Evolutionary conservation across 805 yeast genomes (phyloP).

Genomic region (Candida ficus): DNA sequence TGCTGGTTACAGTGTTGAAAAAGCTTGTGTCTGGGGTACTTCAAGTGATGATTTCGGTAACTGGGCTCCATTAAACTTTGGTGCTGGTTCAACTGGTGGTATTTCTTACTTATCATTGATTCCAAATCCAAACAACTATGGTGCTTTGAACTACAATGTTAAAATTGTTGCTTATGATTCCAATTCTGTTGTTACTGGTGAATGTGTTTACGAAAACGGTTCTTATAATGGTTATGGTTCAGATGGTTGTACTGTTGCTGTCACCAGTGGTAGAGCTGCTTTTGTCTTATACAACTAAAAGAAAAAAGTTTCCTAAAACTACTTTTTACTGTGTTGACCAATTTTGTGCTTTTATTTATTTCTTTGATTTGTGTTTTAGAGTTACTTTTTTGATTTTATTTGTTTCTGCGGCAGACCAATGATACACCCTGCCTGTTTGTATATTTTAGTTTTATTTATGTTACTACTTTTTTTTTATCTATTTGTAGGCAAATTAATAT

Average conservation of each 20-base stretch:
- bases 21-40: slow-evolving; percentile 94
- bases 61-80: slow-evolving; percentile 96
- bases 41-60: slow-evolving; percentile 81
- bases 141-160: slow-evolving; percentile 63
- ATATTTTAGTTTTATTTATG: no score
- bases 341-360: no score
- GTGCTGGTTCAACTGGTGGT: slow-evolving; percentile 73
- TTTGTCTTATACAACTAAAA: slow-evolving; percentile 50
- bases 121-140: slow-evolving; percentile 87
- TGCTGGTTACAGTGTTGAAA: slow-evolving; percentile 85
- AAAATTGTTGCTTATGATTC: slow-evolving; percentile 71
- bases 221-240: slow-evolving; percentile 53
- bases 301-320: no score
- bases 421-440: no score
- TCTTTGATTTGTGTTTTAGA: no score
- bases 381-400: no score
- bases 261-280: slow-evolving; percentile 53
- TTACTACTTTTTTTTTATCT: no score
- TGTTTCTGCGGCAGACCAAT: no score
- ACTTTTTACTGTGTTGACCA: no score
- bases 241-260: slow-evolving; percentile 78
- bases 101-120: slow-evolving; percentile 81
- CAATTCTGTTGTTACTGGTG: slow-evolving; percentile 50
- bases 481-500: no score
- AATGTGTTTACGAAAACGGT: slow-evolving; percentile 79